A percentile compares a stretch with the other conserved stretches of the same genome.
These are phyloP conservation scores for Piromyces finnis DNA, from an alignment of 192 early-diverging fungal genomes.

Conservation along the genomic window DNA sequence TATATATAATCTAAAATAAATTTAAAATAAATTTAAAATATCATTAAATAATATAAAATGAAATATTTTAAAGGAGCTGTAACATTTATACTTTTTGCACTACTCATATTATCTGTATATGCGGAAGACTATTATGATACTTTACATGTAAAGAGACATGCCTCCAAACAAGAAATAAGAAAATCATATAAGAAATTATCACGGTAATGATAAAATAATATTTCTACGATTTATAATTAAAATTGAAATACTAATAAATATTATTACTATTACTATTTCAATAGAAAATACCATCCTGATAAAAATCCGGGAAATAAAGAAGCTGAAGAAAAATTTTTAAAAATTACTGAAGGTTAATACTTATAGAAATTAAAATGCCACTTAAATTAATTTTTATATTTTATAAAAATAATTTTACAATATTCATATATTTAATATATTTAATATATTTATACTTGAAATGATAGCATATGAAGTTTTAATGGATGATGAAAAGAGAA, in stretches of 20 bases:
- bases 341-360: slow-evolving; percentile 49
- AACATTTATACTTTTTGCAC: background rate
- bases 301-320: slow-evolving; percentile 67
- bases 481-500: slow-evolving; percentile 75
- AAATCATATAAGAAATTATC: background rate
- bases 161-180: background rate
- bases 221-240: too few species aligned
- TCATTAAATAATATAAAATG: too few species aligned
- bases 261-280: too few species aligned
- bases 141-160: background rate
- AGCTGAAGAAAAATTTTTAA: slow-evolving; percentile 74
- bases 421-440: too few species aligned
- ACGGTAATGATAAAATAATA: too few species aligned
- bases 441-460: too few species aligned
- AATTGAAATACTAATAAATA: too few species aligned
- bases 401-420: too few species aligned
- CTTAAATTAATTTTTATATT: too few species aligned
- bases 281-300: slow-evolving; percentile 30
- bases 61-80: background rate
- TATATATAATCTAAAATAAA: too few species aligned
- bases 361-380: too few species aligned
- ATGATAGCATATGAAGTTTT: slow-evolving; percentile 78
- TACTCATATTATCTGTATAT: background rate
- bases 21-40: too few species aligned
- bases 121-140: background rate